Base-by-base conservation (phyloP, 2,329 filamentous ascomycete genomes). In the Cryphonectria radicalis region DNA sequence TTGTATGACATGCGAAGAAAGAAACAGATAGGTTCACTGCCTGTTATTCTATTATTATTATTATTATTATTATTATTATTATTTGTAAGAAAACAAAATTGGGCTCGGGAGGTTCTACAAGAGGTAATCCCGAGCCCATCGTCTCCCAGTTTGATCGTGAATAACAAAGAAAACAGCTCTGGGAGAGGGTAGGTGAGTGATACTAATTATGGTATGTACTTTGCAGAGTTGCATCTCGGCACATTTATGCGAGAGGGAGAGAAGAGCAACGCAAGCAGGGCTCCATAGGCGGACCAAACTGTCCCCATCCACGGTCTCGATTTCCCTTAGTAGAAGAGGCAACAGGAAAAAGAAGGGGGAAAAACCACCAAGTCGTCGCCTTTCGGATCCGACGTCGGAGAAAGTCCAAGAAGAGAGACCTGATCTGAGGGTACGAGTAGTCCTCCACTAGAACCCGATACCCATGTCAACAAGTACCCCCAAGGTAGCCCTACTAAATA, bases 341-440 rank as follows among this genome's bases (percentile, higher is more conserved):
- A 11, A 11, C 8, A 11, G 37, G 37, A 11, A 40, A 40, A 11
- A 40, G 37, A 40, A 40, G 37, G 37, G 37, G 10, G 3, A 40
- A 13, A 40, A n/a, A 25, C 40, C 59, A 40, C 19, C 35, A 3
- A 40, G 32, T 40, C 59, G 35, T 62, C 35, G n/a, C 59, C 6
- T 62, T 62, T 22, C 35, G 59, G 59, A 62, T 37, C 59, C 59
- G 59, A 62, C 59, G 59, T 62, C 59, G 59, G 59, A 62, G 59
- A 40, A 62, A n/a, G 46, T 35, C 55, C 55, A 59, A 59, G 35
- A 17, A 59, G 19, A 32, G 53, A 14, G 10, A 13, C 11, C 13
- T 40, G 59, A n/a, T 40, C 17, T 40, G 59, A 37, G 35, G 59
- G 59, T 40, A 37, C 59, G 22, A 40, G 28, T 40, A n/a, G 35